These are phyloP conservation scores for Pulicaria dysenterica DNA, from an alignment of 129 eudicot species.

Conservation along the genomic window DNA sequence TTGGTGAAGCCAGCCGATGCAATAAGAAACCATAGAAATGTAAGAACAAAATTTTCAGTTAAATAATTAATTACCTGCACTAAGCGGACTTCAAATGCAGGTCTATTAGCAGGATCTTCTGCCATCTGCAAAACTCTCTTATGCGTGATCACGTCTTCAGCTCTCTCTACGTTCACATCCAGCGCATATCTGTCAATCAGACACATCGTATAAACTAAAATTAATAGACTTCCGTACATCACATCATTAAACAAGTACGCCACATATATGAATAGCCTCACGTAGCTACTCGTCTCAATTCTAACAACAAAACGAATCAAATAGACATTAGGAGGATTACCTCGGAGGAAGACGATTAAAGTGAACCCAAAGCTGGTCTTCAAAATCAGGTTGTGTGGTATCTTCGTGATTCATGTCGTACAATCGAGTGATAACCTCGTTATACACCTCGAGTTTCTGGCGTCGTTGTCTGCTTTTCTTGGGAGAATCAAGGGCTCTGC, in stretches of 20 bases:
- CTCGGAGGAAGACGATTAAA: constrained; percentile 81
- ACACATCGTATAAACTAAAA: constrained; percentile 2
- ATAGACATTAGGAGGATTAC: constrained; percentile 14
- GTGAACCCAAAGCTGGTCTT: constrained; percentile 73
- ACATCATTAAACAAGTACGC: not conserved
- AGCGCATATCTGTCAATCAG: constrained; percentile 59
- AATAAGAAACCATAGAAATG: not conserved
- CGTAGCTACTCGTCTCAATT: not conserved
- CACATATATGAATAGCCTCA: not conserved
- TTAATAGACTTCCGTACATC: constrained; percentile 2
- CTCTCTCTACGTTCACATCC: constrained; percentile 85
- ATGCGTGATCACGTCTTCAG: constrained; percentile 81
- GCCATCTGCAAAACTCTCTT: constrained; percentile 67
- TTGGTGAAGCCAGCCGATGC: not conserved
- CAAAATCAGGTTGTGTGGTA: constrained; percentile 54
- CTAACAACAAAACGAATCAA: not conserved
- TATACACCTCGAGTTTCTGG: constrained; percentile 53
- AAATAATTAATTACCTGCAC: constrained; percentile 65
- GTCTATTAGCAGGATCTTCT: constrained; percentile 55
- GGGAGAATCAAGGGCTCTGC: constrained; percentile 57
- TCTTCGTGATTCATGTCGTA: constrained; percentile 54
- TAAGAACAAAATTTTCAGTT: not conserved
- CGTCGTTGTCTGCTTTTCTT: constrained; percentile 46
- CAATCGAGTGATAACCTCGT: constrained; percentile 57
- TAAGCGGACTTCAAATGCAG: constrained; percentile 67